Evolutionary conservation across 306 rosid genomes (phyloP), one percentile per base, ranked within the genome.

Genomic region (Glycine latifolia): DNA sequence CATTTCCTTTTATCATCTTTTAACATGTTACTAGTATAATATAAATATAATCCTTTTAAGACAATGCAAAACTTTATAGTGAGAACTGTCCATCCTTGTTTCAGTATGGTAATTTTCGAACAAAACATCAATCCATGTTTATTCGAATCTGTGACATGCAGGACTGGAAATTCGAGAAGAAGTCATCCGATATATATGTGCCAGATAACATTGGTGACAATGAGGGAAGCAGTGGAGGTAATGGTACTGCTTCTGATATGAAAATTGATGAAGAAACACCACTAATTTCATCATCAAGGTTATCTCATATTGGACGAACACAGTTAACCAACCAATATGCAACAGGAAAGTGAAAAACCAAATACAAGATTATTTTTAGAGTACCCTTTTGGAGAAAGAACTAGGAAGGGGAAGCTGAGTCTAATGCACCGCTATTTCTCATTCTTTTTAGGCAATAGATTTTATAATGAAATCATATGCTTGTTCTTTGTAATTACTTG

Each of bases 91-190:
- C 7, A 43, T 43, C 47, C 47, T 69, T 13, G 48, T 63, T 79
- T 39, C 9, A 43, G 9, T 6, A 5, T 41, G 44, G 44, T 41
- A 26, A 26, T 26, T 26, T 26, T 26, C 31, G 5, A 43, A 43
- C 47, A 43, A 43, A 43, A 43, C 47, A 6, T 43, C 47, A 43
- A 43, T 43, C 47, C 47, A 43, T 43, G 47, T 43, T 43, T 43
- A 43, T 43, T 43, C 0, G 9, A 47, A 47, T 47, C 3, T 47
- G 13, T 63, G 77, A 52, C 17, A 82, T 86, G 49, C 89, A 93
- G 97, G 97, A 91, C 37, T 93, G 96, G 97, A 93, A 93, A 88
- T 75, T 88, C 10, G 97, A 93, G 88, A 93, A 93, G 91, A 92
- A 86, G 81, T 91, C 90, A 8, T 93, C 97, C 2, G 89, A 91